Evolutionary conservation across 2,329 filamentous ascomycete genomes (phyloP).

Genomic region (Trichophyton rubrum): DNA sequence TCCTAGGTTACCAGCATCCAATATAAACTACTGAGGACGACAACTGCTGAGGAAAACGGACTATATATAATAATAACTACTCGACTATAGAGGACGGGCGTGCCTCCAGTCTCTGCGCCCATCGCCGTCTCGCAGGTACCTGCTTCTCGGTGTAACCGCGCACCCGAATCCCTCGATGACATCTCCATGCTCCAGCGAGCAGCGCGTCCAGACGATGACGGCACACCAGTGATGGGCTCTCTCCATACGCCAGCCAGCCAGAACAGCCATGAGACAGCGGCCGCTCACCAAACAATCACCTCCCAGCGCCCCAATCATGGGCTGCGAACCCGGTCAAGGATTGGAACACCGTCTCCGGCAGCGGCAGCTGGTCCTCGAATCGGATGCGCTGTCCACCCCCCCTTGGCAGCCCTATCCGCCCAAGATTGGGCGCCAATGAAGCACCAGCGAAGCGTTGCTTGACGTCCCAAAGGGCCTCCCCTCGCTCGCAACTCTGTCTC

Average conservation of each 20-base stretch:
- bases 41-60: too few relatives aligned
- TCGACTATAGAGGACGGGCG: not conserved
- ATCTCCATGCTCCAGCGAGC: not conserved
- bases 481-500: not conserved
- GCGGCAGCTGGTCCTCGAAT: slow-evolving; percentile 1
- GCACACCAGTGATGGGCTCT: not conserved
- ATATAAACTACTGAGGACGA: too few relatives aligned
- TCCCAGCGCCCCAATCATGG: not conserved
- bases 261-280: not conserved
- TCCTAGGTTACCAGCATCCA: too few relatives aligned
- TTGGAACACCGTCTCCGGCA: not conserved
- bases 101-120: not conserved
- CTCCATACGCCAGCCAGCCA: not conserved
- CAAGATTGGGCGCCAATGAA: slow-evolving; percentile 8
- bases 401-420: slow-evolving; percentile 7
- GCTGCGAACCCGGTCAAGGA: not conserved
- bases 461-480: not conserved
- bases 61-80: not conserved
- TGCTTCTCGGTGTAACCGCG: not conserved
- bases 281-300: not conserved
- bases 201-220: not conserved
- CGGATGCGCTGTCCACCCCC: slow-evolving; percentile 2
- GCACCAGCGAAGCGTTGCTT: not conserved
- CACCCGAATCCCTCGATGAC: not conserved
- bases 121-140: not conserved